Base-by-base conservation (phyloP, 345 rosid genomes). In the Corchorus capsularis region DNA sequence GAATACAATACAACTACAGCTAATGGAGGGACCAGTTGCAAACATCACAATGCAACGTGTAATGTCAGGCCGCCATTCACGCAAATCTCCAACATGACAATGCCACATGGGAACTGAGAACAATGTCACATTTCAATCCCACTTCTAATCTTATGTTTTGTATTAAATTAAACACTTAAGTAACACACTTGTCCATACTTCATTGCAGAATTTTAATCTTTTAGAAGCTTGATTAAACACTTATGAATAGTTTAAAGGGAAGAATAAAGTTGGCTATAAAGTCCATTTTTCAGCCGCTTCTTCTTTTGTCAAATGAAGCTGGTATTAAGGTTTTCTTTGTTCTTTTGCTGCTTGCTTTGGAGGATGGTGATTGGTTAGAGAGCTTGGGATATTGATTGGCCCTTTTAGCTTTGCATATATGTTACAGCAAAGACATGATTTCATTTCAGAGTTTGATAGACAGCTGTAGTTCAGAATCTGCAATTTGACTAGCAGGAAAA, bases 101-200 rank as follows among this genome's bases (percentile, higher is more conserved):
- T 65, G 74, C 79, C 83, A 77, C 81, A 69, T 80, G 67, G 74
- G 77, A 71, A 50, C 35, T n/a, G 14, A 9, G n/a, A 27, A 49
- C 57, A 49, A 27, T 8, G 72, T 32, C 57, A 68, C 8, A 6
- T n/a, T 22, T 19, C 70, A 32, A n/a, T 66, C n/a, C 6, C n/a
- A 71, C 5, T 62, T 54, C 5, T 19, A 19, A 55, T 55, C 13
- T 7, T 70, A 6, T 53, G 8, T 50, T 11, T 6, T 47, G 54
- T 66, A 12, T 67, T 67, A 49, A 69, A 32, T 8, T 39, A 39
- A 50, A 15, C 8, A 16, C 73, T 69, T 15, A 45, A 17, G 15
- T 6, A 4, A 52, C 52, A 52, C 52, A 52, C 60, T 34, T 69
- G 73, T 52, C 20, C 46, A 34, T 4, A 16, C 9, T 69, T 34